A percentile compares a stretch with the other conserved stretches of the same genome.
Conservation (phyloP, 2,329 filamentous ascomycete species). For the Meredithiella fracta region DNA sequence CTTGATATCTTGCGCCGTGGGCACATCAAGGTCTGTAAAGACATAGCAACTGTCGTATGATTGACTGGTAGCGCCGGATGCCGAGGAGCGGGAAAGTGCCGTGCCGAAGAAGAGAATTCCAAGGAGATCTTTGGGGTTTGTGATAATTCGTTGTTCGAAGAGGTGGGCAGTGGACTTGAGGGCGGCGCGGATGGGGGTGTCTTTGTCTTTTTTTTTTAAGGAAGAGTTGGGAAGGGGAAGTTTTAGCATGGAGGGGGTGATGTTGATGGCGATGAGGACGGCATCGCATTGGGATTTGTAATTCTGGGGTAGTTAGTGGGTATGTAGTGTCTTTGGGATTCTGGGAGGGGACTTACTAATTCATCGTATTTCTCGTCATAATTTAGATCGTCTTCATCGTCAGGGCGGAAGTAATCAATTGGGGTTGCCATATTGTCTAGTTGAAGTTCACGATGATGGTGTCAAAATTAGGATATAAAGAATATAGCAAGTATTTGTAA, state of each 20-base stretch:
- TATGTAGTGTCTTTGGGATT: neutral
- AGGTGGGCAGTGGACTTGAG: slow-evolving; percentile 87
- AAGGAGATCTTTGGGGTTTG: slow-evolving; percentile 93
- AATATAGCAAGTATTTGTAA: too few relatives aligned
- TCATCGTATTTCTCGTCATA: slow-evolving; percentile 41
- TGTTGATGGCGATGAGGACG: slow-evolving; percentile 88
- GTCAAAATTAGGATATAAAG: neutral
- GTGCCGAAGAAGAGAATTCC: slow-evolving; percentile 87
- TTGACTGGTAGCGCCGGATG: slow-evolving; percentile 38
- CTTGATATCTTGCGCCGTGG: slow-evolving; percentile 75
- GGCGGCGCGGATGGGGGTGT: slow-evolving; percentile 66
- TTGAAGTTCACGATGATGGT: neutral
- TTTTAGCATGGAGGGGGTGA: slow-evolving; percentile 74
- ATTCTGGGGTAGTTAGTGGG: slow-evolving; percentile 33
- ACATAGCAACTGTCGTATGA: slow-evolving; percentile 87
- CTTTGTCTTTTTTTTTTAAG: slow-evolving; percentile 60
- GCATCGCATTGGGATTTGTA: slow-evolving; percentile 93
- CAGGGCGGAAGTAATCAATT: too few relatives aligned
- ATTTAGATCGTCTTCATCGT: neutral
- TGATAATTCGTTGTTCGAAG: slow-evolving; percentile 97
- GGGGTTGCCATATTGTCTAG: neutral
- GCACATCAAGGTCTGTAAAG: slow-evolving; percentile 73
- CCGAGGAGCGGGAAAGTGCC: slow-evolving; percentile 47
- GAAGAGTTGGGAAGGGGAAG: slow-evolving; percentile 40
- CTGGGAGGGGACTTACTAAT: slow-evolving; percentile 17